Base-by-base conservation (phyloP, 2,329 filamentous ascomycete species). In the Talaromyces islandicus region DNA sequence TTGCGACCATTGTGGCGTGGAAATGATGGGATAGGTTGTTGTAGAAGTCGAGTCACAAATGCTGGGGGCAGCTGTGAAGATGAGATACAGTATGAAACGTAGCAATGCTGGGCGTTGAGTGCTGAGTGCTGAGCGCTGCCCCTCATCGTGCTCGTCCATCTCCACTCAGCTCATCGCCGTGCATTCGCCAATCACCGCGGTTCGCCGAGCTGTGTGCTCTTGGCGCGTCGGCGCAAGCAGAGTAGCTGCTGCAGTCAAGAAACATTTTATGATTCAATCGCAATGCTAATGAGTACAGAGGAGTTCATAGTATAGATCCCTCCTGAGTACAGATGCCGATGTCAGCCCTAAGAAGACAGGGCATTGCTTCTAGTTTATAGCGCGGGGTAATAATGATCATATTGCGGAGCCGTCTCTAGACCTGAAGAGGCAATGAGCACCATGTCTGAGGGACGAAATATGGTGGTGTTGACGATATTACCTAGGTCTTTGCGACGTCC, bases 1-100 rank as follows among this genome's bases (percentile, higher is more conserved):
- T 69, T 46, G 73, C 74, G 53, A 71, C 73, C 75, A 78, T 76
- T 52, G 51, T 58, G 60, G 57, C n/a, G 27, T 53, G 14, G 24
- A n/a, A n/a, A 52, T 52, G 25, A 27, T 21, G 48, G 19, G 17
- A 17, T 24, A 14, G 27, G 19, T 21, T 52, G 17, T n/a, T 17
- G 27, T n/a, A 52, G 48, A n/a, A 29, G 17, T 27, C 48, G 7
- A 4, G 24, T 27, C 25, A n/a, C n/a, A 27, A 6, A 27, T 27
- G 25, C 25, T n/a, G n/a, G n/a, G n/a, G n/a, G n/a, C 25, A 27
- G 25, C 14, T 38, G 14, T 9, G 17, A 38, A 38, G 35, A 38
- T 17, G 35, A 38, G 32, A 35, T 35, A 12, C 32, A 35, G 11
- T 32, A n/a, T n/a, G n/a, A n/a, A n/a, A n/a, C n/a, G n/a, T n/a